Percentiles rank a stretch among this genome's conserved stretches.
Conservation (phyloP, 2,329 filamentous ascomycete species). For the Graphilbum sp. region DNA sequence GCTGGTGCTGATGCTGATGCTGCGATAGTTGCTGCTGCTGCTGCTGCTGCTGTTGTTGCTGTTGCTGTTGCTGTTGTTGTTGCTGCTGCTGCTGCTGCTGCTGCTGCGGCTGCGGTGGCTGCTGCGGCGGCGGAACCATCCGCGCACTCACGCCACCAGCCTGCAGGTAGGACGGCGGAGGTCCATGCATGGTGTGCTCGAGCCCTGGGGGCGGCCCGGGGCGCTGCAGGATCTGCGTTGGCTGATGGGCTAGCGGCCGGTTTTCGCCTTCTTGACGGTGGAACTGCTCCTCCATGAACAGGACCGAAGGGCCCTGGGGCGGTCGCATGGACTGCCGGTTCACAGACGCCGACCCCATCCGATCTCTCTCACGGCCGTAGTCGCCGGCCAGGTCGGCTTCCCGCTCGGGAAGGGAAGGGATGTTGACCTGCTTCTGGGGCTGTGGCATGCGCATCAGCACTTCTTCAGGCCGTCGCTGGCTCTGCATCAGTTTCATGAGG, state of each 20-base stretch:
- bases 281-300: conserved; percentile 35
- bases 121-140: conserved; percentile 20
- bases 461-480: conserved; percentile 33
- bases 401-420: conserved; percentile 29
- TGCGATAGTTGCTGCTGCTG: conserved; percentile 15
- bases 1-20: conserved; percentile 15
- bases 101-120: conserved; percentile 24
- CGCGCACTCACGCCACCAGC: conserved; percentile 21
- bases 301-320: conserved; percentile 29
- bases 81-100: conserved; percentile 10
- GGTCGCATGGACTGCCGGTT: conserved; percentile 24
- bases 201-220: conserved; percentile 44
- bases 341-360: conserved; percentile 12
- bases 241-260: conserved; percentile 21
- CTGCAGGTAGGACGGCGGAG: conserved; percentile 34
- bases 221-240: conserved; percentile 48
- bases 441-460: conserved; percentile 35
- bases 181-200: conserved; percentile 35
- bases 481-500: conserved; percentile 68
- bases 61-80: background rate
- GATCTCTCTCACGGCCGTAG: conserved; percentile 3
- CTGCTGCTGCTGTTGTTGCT: conserved; percentile 22
- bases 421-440: conserved; percentile 30
- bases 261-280: conserved; percentile 30
- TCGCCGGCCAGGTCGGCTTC: conserved; percentile 29